These are phyloP conservation scores for Neurospora sp. DNA, from an alignment of 495 filamentous ascomycete species.

Conservation along the genomic window DNA sequence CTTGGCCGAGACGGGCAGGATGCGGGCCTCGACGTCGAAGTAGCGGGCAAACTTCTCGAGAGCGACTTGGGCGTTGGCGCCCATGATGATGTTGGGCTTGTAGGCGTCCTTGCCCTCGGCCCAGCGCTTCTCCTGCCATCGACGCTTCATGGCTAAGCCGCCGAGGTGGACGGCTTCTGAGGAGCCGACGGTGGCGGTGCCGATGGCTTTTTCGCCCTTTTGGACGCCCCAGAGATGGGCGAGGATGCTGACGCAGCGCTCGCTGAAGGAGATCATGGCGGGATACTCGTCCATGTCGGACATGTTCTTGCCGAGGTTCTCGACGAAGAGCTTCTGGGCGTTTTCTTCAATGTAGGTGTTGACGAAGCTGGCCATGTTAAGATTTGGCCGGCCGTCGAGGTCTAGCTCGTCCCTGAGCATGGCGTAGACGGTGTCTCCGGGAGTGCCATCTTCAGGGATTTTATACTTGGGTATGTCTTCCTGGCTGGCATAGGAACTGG, in stretches of 20 bases:
- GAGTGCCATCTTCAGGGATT: slow-evolving; percentile 52
- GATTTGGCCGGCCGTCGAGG: slow-evolving; percentile 60
- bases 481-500: slow-evolving; percentile 49
- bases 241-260: slow-evolving; percentile 61
- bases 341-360: slow-evolving; percentile 63
- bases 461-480: slow-evolving; percentile 58
- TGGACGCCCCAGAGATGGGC: slow-evolving; percentile 59
- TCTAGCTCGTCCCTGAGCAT: slow-evolving; percentile 66
- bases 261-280: slow-evolving; percentile 61
- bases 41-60: slow-evolving; percentile 67
- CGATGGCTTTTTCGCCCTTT: slow-evolving; percentile 56
- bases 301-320: slow-evolving; percentile 60
- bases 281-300: slow-evolving; percentile 69
- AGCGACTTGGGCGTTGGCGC: slow-evolving; percentile 66
- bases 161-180: slow-evolving; percentile 68
- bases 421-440: slow-evolving; percentile 54
- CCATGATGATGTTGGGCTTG: slow-evolving; percentile 69
- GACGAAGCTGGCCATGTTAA: slow-evolving; percentile 65
- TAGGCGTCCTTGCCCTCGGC: slow-evolving; percentile 50
- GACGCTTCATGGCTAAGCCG: slow-evolving; percentile 67
- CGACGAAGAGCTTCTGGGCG: slow-evolving; percentile 53
- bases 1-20: slow-evolving; percentile 55
- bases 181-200: slow-evolving; percentile 62
- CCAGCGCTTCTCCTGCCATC: slow-evolving; percentile 59
- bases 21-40: slow-evolving; percentile 66